Evolutionary conservation across 768 basidiomycete species (phyloP).

Genomic region (Auricularia auricula-judae): DNA sequence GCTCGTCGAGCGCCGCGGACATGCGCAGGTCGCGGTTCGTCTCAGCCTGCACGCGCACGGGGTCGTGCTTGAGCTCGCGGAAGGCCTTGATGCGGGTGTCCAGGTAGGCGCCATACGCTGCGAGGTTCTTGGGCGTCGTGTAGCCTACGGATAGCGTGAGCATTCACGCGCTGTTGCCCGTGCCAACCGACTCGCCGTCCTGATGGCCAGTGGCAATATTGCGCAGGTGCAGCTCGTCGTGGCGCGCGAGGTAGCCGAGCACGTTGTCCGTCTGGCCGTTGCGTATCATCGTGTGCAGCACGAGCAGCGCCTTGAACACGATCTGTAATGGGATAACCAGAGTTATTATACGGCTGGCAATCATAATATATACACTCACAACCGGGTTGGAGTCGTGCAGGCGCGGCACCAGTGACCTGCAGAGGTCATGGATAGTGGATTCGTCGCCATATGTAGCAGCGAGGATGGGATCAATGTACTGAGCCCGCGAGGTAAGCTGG

Average conservation of each 20-base stretch:
- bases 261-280: conserved; percentile 95
- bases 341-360: neutral
- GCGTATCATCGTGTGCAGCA: conserved; percentile 92
- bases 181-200: conserved; percentile 53
- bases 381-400: conserved; percentile 88
- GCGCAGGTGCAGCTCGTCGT: conserved; percentile 69
- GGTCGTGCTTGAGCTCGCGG: conserved; percentile 86
- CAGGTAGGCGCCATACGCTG: conserved; percentile 80
- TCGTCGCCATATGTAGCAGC: conserved; percentile 96
- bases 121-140: conserved; percentile 72
- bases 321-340: conserved; percentile 36
- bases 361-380: conserved; percentile 35
- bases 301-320: conserved; percentile 96
- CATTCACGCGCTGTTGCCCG: neutral
- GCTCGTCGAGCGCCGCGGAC: conserved; percentile 49
- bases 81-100: conserved; percentile 83
- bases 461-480: conserved; percentile 96
- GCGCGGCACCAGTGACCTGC: conserved; percentile 73
- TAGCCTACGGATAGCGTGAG: conserved; percentile 46
- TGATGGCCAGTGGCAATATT: conserved; percentile 75
- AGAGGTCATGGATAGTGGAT: conserved; percentile 86
- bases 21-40: conserved; percentile 77
- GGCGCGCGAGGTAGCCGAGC: conserved; percentile 67
- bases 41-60: conserved; percentile 88
- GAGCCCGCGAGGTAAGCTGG: conserved; percentile 3